Conservation (phyloP, 2,329 filamentous ascomycete genomes). For the Fusarium citri region DNA sequence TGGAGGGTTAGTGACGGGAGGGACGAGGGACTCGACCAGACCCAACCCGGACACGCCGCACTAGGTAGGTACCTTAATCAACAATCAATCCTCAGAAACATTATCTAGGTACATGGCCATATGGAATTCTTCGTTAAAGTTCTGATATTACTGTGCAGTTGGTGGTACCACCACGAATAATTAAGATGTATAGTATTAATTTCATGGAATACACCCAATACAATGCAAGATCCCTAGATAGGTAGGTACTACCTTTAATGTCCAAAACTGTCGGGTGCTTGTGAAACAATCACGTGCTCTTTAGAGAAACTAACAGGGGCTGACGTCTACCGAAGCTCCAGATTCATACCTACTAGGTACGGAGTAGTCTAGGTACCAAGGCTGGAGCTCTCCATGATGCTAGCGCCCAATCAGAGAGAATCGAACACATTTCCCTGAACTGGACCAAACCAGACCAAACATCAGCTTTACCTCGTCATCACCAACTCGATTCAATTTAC, state of each 20-base stretch:
- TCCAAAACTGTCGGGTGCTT: neutral
- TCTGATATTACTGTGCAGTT: neutral
- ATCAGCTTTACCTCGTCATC: conserved; percentile 41
- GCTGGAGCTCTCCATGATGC: conserved; percentile 42
- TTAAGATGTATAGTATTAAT: neutral
- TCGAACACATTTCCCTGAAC: conserved; percentile 52
- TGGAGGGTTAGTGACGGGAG: neutral
- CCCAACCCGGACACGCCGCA: conserved; percentile 40
- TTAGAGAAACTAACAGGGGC: conserved; percentile 12
- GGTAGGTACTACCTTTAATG: neutral
- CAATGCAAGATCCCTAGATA: neutral
- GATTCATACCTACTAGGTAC: conserved; percentile 1
- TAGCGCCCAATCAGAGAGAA: conserved; percentile 45
- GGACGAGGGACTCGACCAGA: conserved; percentile 1
- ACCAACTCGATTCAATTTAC: conserved; percentile 22
- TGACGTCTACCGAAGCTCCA: conserved; percentile 11
- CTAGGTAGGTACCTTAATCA: conserved; percentile 4
- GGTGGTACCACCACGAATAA: neutral
- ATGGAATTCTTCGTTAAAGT: neutral
- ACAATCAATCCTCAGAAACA: neutral
- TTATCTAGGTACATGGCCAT: neutral
- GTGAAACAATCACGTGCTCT: conserved; percentile 40
- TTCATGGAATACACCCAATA: neutral
- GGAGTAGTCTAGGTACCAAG: neutral
- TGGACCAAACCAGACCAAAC: conserved; percentile 44